These are phyloP conservation scores for Cyberlindnera misumaiensis DNA, from an alignment of 805 yeast species.

Conservation along the genomic window DNA sequence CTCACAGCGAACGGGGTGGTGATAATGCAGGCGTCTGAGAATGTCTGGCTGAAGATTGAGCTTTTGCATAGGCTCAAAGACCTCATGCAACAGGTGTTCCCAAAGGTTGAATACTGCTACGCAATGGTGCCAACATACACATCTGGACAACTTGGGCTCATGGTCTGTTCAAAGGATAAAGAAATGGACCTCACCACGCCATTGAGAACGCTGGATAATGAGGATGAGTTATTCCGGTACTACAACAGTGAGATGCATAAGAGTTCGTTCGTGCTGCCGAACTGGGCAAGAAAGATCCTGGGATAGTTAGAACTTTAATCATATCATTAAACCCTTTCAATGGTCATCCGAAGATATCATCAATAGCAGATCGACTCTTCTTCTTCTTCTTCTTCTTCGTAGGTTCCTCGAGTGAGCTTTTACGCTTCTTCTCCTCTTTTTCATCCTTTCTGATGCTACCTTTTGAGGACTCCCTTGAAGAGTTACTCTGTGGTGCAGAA, in stretches of 20 bases:
- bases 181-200: conserved; percentile 44
- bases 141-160: conserved; percentile 78
- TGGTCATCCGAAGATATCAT: conserved; percentile 60
- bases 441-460: too few species aligned
- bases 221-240: conserved; percentile 48
- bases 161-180: conserved; percentile 60
- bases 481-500: background rate
- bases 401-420: conserved; percentile 5
- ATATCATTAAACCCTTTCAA: background rate
- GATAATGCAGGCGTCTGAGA: conserved; percentile 68
- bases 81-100: conserved; percentile 50
- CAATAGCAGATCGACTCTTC: conserved; percentile 53
- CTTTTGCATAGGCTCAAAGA: conserved; percentile 41
- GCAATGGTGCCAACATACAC: conserved; percentile 86
- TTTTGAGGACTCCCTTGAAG: too few species aligned
- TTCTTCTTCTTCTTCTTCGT: conserved; percentile 34
- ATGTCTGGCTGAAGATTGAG: conserved; percentile 63
- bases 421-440: conserved; percentile 4
- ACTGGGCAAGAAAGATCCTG: conserved; percentile 51
- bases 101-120: conserved; percentile 58
- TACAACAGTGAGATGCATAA: conserved; percentile 61
- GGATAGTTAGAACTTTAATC: background rate
- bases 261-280: conserved; percentile 72
- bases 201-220: conserved; percentile 40
- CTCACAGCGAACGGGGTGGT: conserved; percentile 60